phyloP scores from a whole-genome alignment of 176 grass and related monocot species.

The Ananas comosus region DNA sequence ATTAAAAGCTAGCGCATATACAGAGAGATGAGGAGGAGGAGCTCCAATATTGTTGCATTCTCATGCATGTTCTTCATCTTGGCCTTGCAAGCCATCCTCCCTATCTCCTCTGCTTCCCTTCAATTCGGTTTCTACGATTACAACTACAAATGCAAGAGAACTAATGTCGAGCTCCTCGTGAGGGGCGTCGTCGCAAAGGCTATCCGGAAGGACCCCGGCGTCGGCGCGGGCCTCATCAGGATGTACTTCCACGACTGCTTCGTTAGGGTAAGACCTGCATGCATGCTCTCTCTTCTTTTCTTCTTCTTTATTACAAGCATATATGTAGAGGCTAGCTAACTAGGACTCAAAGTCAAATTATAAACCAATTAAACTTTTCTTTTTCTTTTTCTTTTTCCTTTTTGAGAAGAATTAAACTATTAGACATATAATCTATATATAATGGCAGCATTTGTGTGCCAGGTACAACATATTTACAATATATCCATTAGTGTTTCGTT shows the following conservation, averaged over 20 bases:
- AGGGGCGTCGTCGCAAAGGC: conserved; percentile 26
- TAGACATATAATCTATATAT: too few relatives aligned
- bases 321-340: too few relatives aligned
- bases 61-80: not conserved
- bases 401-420: too few relatives aligned
- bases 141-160: conserved; percentile 13
- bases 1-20: not conserved
- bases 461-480: too few relatives aligned
- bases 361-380: too few relatives aligned
- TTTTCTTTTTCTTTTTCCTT: too few relatives aligned
- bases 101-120: not conserved
- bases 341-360: too few relatives aligned
- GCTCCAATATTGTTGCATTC: not conserved
- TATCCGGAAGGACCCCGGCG: conserved; percentile 30
- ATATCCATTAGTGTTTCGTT: too few relatives aligned
- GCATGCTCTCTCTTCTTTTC: not conserved
- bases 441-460: too few relatives aligned
- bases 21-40: not conserved
- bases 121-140: conserved; percentile 45
- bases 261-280: conserved; percentile 23
- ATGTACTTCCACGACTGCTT: conserved; percentile 77
- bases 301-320: not conserved
- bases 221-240: conserved; percentile 48
- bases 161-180: conserved; percentile 38
- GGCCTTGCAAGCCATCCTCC: not conserved